Evolutionary conservation across 805 yeast genomes (phyloP).

Genomic region (Pichia membranifaciens): DNA sequence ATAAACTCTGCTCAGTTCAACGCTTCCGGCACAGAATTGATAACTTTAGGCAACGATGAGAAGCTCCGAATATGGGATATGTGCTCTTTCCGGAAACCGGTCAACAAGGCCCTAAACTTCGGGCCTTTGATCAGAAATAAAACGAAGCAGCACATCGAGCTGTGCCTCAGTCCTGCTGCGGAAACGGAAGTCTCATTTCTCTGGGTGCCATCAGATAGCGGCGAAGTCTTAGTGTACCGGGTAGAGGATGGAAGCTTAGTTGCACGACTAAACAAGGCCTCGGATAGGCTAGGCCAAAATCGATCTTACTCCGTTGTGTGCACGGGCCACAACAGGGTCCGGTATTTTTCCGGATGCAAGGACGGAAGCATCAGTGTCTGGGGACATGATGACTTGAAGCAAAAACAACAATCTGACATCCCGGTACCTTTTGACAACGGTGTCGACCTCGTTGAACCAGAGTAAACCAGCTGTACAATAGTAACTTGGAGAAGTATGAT

Average conservation of each 20-base stretch:
- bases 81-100: constrained; percentile 37
- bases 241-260: constrained; percentile 58
- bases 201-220: constrained; percentile 70
- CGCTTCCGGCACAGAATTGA: constrained; percentile 53
- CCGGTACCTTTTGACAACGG: constrained; percentile 20
- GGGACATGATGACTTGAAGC: constrained; percentile 35
- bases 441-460: constrained; percentile 2
- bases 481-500: neutral
- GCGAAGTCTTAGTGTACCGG: constrained; percentile 58
- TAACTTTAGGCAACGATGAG: constrained; percentile 76
- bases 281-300: constrained; percentile 31
- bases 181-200: constrained; percentile 55
- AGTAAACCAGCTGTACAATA: neutral
- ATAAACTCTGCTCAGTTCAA: constrained; percentile 80
- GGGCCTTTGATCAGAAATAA: constrained; percentile 74
- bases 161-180: constrained; percentile 43
- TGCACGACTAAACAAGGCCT: constrained; percentile 41
- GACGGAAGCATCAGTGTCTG: constrained; percentile 63
- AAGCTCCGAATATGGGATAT: constrained; percentile 76
- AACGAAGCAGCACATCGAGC: constrained; percentile 49
- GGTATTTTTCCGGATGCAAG: constrained; percentile 54
- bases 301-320: constrained; percentile 50
- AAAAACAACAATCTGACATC: neutral
- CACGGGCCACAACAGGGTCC: constrained; percentile 39
- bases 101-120: constrained; percentile 63